Base-by-base conservation (phyloP, 306 rosid genomes). In the Pterocarpus macrocarpus region DNA sequence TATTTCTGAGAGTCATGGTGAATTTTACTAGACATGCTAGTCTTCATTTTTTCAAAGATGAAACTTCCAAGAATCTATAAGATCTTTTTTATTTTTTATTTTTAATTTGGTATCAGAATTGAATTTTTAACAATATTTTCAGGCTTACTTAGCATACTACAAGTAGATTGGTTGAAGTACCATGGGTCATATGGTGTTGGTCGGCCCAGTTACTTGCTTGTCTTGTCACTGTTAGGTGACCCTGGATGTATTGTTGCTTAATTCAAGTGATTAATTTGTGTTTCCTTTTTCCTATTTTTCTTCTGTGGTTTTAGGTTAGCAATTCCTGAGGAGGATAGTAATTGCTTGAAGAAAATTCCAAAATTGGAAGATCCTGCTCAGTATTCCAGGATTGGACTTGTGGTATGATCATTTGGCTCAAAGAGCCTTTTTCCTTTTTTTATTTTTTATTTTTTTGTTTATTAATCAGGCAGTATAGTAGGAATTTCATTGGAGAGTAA, bases 351-450 rank as follows among this genome's bases (percentile, higher is more conserved):
- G 87, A 93, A 88, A 85, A 95, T 95, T 77, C 88, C 96, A 9
- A 91, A 93, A 85, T 82, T 93, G 87, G 94, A 83, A 76, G 98
- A 95, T 82, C 91, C 98, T 83, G 88, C 89, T 28, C 85, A 88
- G 43, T 61, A 71, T 89, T 88, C 91, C 61, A 91, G 88, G 80
- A 41, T 80, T 79, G 90, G 96, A 81, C 97, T 90, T 55, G 88
- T 88, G 97, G 98, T 93, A 86, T 84, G 93, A 76, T 82, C 52
- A 65, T 70, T 80, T 61, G 80, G 66, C 70, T 80, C 47, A 38
- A 58, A 15, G 15, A 76, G 77, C 41, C 53, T 64, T 80, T 65
- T 65, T 75, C 9, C 76, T 69, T 65, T 66, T 35, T n/a, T 79
- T 41, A 52, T 3, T 64, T 82, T 65, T 65, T 75, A 7, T 70